phyloP scores from a whole-genome alignment of 2,329 filamentous ascomycete species.

The Botryotinia convoluta region DNA sequence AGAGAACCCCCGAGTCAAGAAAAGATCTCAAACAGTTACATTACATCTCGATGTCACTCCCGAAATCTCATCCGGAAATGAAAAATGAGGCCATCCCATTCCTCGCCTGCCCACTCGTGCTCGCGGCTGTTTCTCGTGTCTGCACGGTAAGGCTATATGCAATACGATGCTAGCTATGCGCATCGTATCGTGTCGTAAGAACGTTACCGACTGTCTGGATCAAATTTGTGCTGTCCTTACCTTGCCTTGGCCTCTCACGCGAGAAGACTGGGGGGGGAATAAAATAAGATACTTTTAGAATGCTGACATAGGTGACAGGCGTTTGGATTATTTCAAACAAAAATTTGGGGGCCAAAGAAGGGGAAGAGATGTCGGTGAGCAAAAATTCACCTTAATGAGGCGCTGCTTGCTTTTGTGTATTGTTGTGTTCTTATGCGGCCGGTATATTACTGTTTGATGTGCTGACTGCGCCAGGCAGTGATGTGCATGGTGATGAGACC shows the following conservation, averaged over 20 bases:
- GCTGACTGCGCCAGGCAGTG: slow-evolving; percentile 1
- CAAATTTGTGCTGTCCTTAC: background rate
- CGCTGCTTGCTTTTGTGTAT: background rate
- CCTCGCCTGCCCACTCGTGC: background rate
- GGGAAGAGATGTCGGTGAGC: background rate
- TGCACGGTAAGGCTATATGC: background rate
- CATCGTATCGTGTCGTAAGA: background rate
- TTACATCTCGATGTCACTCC: background rate
- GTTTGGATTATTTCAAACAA: background rate
- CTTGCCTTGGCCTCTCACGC: background rate
- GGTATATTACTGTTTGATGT: background rate
- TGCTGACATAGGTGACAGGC: slow-evolving; percentile 9
- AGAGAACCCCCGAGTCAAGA: background rate
- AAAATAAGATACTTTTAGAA: slow-evolving; percentile 2
- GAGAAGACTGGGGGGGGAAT: background rate
- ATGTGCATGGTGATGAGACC: slow-evolving; percentile 1
- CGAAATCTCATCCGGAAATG: background rate
- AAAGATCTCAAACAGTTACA: slow-evolving; percentile 4
- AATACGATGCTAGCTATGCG: background rate
- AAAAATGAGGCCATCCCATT: background rate
- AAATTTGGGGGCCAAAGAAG: background rate
- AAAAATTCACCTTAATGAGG: background rate
- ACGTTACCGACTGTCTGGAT: slow-evolving; percentile 13
- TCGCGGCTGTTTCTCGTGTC: slow-evolving; percentile 8
- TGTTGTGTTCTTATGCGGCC: background rate